phyloP scores from a whole-genome alignment of 257 asterid genomes.

The Euphrasia confusa region DNA sequence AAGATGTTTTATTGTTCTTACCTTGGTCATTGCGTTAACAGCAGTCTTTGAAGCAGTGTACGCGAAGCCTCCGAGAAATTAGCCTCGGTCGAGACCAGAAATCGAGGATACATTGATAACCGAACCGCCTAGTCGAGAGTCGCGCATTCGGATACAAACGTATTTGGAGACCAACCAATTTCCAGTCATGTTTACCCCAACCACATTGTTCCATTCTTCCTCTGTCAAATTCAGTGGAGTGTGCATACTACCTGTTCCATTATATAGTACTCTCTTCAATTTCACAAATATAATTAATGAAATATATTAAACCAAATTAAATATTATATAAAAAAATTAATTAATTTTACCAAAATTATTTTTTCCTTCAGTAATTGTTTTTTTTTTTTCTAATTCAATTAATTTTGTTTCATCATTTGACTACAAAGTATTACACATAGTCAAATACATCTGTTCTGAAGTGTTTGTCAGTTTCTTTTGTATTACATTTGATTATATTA shows the following conservation, averaged over 20 bases:
- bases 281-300: neutral
- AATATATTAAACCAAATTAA: no score
- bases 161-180: constrained; percentile 54
- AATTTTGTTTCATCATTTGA: no score
- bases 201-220: constrained; percentile 41
- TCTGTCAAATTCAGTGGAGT: constrained; percentile 44
- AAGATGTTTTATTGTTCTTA: constrained; percentile 8
- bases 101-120: constrained; percentile 61
- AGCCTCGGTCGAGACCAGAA: constrained; percentile 50
- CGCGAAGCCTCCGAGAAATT: constrained; percentile 45
- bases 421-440: no score
- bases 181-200: constrained; percentile 43
- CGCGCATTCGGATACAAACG: constrained; percentile 38
- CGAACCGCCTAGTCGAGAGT: constrained; percentile 41
- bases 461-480: no score
- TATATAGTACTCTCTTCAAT: neutral
- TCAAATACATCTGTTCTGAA: no score
- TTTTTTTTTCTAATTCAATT: no score
- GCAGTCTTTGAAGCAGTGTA: constrained; percentile 56
- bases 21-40: constrained; percentile 52
- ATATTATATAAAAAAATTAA: no score
- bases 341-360: no score
- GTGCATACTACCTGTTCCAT: constrained; percentile 33
- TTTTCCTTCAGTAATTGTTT: no score
- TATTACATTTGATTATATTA: no score